Percentiles rank a stretch among this genome's conserved stretches.
These are phyloP conservation scores for Kwoniella mangroviensis DNA, from an alignment of 768 basidiomycete species.

Conservation along the genomic window DNA sequence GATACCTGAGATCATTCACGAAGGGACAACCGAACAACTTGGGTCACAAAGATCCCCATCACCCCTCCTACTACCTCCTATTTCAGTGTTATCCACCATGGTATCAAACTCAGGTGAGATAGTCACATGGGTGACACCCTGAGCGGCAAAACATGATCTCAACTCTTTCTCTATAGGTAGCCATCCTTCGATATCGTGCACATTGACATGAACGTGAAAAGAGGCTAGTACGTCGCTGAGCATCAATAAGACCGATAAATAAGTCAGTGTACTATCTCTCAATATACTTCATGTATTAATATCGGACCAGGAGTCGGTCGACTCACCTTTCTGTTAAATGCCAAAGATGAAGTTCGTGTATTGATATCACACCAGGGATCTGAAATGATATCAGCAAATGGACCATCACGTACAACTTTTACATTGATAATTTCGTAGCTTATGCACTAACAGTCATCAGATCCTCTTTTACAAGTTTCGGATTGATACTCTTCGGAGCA, in stretches of 20 bases:
- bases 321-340: constrained; percentile 64
- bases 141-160: constrained; percentile 64
- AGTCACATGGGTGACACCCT: constrained; percentile 66
- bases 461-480: constrained; percentile 63
- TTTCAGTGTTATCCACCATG: neutral
- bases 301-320: too few relatives aligned
- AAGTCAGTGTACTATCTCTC: too few relatives aligned
- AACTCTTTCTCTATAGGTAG: constrained; percentile 63
- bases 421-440: too few relatives aligned
- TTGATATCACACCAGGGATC: constrained; percentile 62
- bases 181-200: constrained; percentile 64
- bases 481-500: constrained; percentile 63
- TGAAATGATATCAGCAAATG: constrained; percentile 33
- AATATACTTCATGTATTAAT: too few relatives aligned
- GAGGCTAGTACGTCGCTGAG: constrained; percentile 64
- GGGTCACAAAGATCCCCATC: constrained; percentile 1
- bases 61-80: neutral
- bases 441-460: constrained; percentile 59
- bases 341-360: constrained; percentile 67
- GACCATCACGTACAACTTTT: neutral
- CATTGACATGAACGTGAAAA: constrained; percentile 64
- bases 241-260: too few relatives aligned
- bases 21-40: constrained; percentile 5
- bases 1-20: neutral
- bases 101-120: constrained; percentile 63